Conservation (phyloP, 2,329 filamentous ascomycete species). For the Pestalotiopsis fici region DNA sequence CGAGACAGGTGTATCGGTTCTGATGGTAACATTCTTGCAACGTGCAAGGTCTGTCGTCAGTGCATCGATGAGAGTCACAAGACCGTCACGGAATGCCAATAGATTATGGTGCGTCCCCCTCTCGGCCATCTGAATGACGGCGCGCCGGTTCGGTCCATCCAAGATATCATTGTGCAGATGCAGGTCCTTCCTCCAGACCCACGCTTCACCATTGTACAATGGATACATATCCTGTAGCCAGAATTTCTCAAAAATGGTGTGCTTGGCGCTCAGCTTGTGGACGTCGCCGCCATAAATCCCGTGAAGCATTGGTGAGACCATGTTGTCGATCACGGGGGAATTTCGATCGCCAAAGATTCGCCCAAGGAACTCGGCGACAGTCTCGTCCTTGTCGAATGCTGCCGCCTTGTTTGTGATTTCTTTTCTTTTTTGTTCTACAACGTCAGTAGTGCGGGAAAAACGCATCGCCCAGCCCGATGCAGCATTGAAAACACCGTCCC, state of each 20-base stretch:
- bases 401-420: constrained; percentile 10
- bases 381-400: constrained; percentile 59
- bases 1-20: constrained; percentile 47
- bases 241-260: constrained; percentile 55
- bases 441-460: not conserved
- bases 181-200: constrained; percentile 20
- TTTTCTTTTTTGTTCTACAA: constrained; percentile 8
- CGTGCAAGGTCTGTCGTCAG: constrained; percentile 51
- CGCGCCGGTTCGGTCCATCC: constrained; percentile 16
- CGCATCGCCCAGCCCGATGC: not conserved
- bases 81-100: constrained; percentile 58
- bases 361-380: constrained; percentile 67
- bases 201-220: not conserved
- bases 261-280: constrained; percentile 73
- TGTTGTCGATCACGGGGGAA: constrained; percentile 62
- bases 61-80: constrained; percentile 59
- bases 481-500: constrained; percentile 17
- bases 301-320: constrained; percentile 76
- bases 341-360: constrained; percentile 50
- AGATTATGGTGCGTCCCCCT: constrained; percentile 32
- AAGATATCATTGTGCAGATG: constrained; percentile 22
- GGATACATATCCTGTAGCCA: constrained; percentile 38
- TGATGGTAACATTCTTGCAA: constrained; percentile 62
- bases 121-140: constrained; percentile 27
- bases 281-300: constrained; percentile 94